Conservation (phyloP, 345 rosid species). For the rapeseed (Brassica napus) region DNA sequence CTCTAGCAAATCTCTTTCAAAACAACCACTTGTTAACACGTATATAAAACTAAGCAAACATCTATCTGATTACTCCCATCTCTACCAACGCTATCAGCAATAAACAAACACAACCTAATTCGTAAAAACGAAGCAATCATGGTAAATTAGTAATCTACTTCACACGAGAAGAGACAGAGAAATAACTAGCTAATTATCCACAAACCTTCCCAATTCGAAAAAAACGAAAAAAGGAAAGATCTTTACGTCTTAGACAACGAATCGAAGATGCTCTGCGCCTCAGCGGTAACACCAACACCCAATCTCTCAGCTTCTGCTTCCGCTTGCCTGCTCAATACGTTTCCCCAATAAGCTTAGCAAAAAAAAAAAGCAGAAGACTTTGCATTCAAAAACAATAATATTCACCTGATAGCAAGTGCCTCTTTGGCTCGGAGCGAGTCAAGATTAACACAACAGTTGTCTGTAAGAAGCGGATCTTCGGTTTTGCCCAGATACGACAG, state of each 20-base stretch:
- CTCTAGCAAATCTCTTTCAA: not conserved
- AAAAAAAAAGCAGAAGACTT: not conserved
- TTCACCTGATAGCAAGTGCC: conserved; percentile 75
- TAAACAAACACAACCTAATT: conserved; percentile 4
- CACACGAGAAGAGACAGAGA: not conserved
- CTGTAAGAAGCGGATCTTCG: conserved; percentile 79
- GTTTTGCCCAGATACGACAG: conserved; percentile 64
- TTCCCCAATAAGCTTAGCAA: conserved; percentile 2
- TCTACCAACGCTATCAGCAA: conserved; percentile 6
- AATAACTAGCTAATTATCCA: not conserved
- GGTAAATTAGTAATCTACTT: not conserved
- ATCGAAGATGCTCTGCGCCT: conserved; percentile 85
- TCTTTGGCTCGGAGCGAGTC: conserved; percentile 66
- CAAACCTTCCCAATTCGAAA: not conserved
- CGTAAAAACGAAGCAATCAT: not conserved
- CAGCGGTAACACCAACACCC: conserved; percentile 90
- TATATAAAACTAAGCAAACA: not conserved
- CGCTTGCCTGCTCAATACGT: conserved; percentile 65
- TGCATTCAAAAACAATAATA: not conserved
- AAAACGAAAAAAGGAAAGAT: not conserved
- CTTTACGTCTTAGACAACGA: conserved; percentile 89
- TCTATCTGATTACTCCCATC: not conserved
- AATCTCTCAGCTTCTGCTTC: conserved; percentile 82
- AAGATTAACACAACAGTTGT: conserved; percentile 67
- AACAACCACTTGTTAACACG: not conserved